phyloP scores from a whole-genome alignment of 2,329 filamentous ascomycete genomes.

The Thermochaetoides dissita region DNA sequence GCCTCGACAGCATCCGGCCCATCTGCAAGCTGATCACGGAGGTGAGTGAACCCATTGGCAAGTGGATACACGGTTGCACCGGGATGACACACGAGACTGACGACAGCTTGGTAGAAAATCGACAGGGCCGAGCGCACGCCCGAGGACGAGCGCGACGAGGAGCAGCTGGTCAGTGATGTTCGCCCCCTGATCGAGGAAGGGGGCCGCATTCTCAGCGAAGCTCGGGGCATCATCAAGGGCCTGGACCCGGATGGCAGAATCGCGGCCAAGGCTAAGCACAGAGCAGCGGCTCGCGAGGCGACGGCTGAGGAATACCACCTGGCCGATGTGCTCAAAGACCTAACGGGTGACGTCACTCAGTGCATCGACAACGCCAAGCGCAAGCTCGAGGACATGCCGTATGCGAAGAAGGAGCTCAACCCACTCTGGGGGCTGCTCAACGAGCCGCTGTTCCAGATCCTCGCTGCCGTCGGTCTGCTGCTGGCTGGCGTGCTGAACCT shows the following conservation, averaged over 20 bases:
- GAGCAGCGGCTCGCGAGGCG: slow-evolving; percentile 59
- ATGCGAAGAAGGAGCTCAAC: slow-evolving; percentile 89
- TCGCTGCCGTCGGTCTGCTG: slow-evolving; percentile 74
- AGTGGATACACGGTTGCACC: too few species aligned
- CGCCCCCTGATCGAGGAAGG: slow-evolving; percentile 82
- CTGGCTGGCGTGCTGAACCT: slow-evolving; percentile 72
- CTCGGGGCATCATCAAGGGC: slow-evolving; percentile 73
- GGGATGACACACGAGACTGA: too few species aligned
- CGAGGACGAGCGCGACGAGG: slow-evolving; percentile 80
- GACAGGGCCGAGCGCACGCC: slow-evolving; percentile 67
- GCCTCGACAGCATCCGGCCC: slow-evolving; percentile 70
- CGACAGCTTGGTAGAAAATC: slow-evolving; percentile 42
- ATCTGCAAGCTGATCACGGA: slow-evolving; percentile 78
- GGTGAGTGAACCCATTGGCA: slow-evolving; percentile 29
- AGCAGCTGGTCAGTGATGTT: slow-evolving; percentile 73
- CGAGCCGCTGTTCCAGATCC: slow-evolving; percentile 83
- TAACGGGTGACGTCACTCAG: slow-evolving; percentile 66
- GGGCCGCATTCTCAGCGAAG: slow-evolving; percentile 66
- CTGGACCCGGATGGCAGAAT: slow-evolving; percentile 83
- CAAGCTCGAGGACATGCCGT: slow-evolving; percentile 83
- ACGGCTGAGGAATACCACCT: slow-evolving; percentile 73
- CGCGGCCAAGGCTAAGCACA: slow-evolving; percentile 70
- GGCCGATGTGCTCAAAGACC: slow-evolving; percentile 72
- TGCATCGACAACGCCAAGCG: slow-evolving; percentile 81
- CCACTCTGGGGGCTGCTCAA: slow-evolving; percentile 72